phyloP scores from a whole-genome alignment of 2,329 filamentous ascomycete genomes.

The Neophaeococcomyces mojaviensis region DNA sequence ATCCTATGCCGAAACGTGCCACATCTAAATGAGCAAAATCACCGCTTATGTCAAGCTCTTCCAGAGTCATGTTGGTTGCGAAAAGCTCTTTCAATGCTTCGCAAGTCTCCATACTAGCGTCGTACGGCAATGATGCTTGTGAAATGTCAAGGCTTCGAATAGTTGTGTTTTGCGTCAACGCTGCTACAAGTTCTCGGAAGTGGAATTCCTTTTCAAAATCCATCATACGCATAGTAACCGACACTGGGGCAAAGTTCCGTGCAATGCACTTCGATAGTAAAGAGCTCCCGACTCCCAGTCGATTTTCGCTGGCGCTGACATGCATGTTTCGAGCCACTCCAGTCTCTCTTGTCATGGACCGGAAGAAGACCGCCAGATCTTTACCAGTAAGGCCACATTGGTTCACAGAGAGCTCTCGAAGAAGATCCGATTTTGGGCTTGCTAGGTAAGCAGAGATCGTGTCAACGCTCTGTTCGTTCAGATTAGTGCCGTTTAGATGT shows the following conservation, averaged over 20 bases:
- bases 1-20: constrained; percentile 59
- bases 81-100: constrained; percentile 57
- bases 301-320: constrained; percentile 59
- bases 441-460: constrained; percentile 58
- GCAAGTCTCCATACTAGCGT: constrained; percentile 61
- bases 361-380: constrained; percentile 58
- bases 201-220: constrained; percentile 60
- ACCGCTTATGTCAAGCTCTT: constrained; percentile 62
- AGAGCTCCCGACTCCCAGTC: constrained; percentile 37
- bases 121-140: constrained; percentile 60
- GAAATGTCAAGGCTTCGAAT: constrained; percentile 62
- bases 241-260: constrained; percentile 52
- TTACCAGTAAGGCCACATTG: constrained; percentile 59
- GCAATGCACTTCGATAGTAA: constrained; percentile 38
- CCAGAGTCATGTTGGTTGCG: constrained; percentile 57
- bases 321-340: constrained; percentile 51
- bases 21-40: constrained; percentile 65
- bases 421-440: constrained; percentile 51
- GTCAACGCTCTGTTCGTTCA: constrained; percentile 58
- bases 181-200: constrained; percentile 56
- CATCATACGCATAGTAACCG: constrained; percentile 59
- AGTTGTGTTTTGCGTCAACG: constrained; percentile 55
- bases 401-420: constrained; percentile 57
- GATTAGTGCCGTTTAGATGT: constrained; percentile 54
- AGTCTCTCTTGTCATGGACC: constrained; percentile 50